Percentiles rank a stretch among this genome's conserved stretches.
These are phyloP conservation scores for Grosmannia huntii DNA, from an alignment of 2,329 filamentous ascomycete genomes.

Conservation along the genomic window DNA sequence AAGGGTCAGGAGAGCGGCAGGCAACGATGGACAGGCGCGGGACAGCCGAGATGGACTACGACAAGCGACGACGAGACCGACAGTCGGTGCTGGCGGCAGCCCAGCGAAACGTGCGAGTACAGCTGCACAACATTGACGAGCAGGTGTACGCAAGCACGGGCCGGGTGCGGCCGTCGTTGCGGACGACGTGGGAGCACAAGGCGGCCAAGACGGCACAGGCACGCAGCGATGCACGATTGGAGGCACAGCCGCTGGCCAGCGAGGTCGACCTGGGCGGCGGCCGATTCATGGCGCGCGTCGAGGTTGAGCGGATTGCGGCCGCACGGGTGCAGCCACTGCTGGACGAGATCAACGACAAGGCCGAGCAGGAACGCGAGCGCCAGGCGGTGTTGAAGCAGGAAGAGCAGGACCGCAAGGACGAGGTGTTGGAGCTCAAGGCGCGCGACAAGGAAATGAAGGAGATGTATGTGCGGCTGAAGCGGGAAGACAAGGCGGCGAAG, in stretches of 20 bases:
- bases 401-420: conserved; percentile 33
- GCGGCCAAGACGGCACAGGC: conserved; percentile 57
- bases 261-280: conserved; percentile 65
- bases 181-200: conserved; percentile 68
- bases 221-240: conserved; percentile 47
- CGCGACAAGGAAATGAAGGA: conserved; percentile 41
- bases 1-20: conserved; percentile 30
- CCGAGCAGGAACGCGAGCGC: conserved; percentile 57
- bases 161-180: conserved; percentile 52
- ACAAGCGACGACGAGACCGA: conserved; percentile 64
- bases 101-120: conserved; percentile 72
- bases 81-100: conserved; percentile 65
- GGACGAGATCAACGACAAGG: conserved; percentile 71
- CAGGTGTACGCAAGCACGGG: conserved; percentile 67
- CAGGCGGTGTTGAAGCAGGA: conserved; percentile 51
- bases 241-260: conserved; percentile 33
- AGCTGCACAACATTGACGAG: conserved; percentile 70
- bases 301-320: conserved; percentile 68
- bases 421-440: conserved; percentile 29
- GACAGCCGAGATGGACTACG: conserved; percentile 21
- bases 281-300: conserved; percentile 63
- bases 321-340: conserved; percentile 69
- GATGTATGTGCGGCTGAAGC: conserved; percentile 19
- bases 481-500: conserved; percentile 20
- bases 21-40: not conserved